Base-by-base conservation (phyloP, 2,329 filamentous ascomycete genomes). In the Arthrinium puccinioides region DNA sequence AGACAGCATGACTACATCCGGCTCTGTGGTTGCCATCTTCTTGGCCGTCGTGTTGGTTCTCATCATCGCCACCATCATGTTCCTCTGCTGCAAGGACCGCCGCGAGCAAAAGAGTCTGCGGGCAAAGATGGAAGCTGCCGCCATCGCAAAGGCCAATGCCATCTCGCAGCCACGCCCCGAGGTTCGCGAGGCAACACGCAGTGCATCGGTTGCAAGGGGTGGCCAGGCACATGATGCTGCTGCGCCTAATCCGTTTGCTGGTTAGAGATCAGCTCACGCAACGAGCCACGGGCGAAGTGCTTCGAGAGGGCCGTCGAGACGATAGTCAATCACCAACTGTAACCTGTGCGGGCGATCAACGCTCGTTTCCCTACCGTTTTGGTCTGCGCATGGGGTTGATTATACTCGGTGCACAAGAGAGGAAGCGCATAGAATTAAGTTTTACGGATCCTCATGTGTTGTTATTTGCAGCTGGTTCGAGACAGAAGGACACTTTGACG, bases 51-150 rank as follows among this genome's bases (percentile, higher is more conserved):
- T 54, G 41, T 48, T 69, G 43, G 52, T 57, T 44, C 29, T 60
- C 36, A 55, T 61, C 45, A 42, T 69, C 42, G 55, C 49, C 32
- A 46, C 57, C 44, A 54, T 77, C 39, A 63, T 66, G 50, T 68
- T 68, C 61, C 59, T 69, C 45, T 76, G 70, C 66, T 70, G 65
- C 62, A 60, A 60, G 43, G 72, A 77, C 46, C 60, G 65, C 47
- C 56, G 55, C 53, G 46, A 61, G 47, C 62, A 71, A 49, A 64
- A 62, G 53, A 57, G 60, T 32, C 54, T 64, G 23, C 56, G 55
- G 37, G 65, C 64, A 41, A 64, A 65, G 45, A 63, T 64, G 41
- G 71, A 76, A 57, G 69, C 69, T 30, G 64, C 64, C n/a, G 64
- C 64, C 19, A 66, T 70, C 35, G 68, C 66, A 33, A 67, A 67